Conservation (phyloP, 2,329 filamentous ascomycete species). For the Sphaerulina musiva region DNA sequence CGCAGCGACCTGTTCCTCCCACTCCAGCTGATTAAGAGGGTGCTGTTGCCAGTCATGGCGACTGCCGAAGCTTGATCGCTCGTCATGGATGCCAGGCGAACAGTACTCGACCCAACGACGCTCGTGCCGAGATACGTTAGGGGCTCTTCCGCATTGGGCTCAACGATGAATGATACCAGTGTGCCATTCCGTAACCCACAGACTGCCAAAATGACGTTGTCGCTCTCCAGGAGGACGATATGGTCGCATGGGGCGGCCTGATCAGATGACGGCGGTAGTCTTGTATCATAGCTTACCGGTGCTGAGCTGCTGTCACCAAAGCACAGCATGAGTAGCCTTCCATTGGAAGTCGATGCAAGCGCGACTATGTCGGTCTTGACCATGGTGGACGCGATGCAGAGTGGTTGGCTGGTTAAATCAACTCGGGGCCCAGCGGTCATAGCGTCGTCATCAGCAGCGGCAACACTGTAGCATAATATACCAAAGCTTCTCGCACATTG, state of each 20-base stretch:
- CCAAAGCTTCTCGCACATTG: constrained; percentile 7
- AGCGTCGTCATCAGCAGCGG: constrained; percentile 3
- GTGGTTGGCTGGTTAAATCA: constrained; percentile 8
- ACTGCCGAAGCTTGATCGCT: constrained; percentile 16
- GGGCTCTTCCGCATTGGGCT: background rate
- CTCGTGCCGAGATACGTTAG: constrained; percentile 13
- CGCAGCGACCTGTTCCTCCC: constrained; percentile 10
- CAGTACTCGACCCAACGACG: constrained; percentile 24
- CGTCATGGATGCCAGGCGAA: constrained; percentile 20
- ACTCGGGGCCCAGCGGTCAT: constrained; percentile 1
- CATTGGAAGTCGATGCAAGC: constrained; percentile 13
- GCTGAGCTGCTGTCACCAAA: constrained; percentile 1
- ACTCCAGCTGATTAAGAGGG: constrained; percentile 25
- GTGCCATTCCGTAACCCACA: constrained; percentile 31
- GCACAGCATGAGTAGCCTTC: constrained; percentile 10
- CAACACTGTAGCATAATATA: constrained; percentile 12
- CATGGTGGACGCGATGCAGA: constrained; percentile 16
- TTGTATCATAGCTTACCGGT: constrained; percentile 1
- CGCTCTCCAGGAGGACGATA: constrained; percentile 18
- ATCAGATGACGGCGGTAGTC: constrained; percentile 4
- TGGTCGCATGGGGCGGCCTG: constrained; percentile 22
- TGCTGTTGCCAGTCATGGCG: constrained; percentile 25
- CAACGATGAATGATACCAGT: constrained; percentile 18
- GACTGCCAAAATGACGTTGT: constrained; percentile 14
- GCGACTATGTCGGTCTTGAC: constrained; percentile 7